These are phyloP conservation scores for Russula compacta DNA, from an alignment of 768 basidiomycete species.

Conservation along the genomic window DNA sequence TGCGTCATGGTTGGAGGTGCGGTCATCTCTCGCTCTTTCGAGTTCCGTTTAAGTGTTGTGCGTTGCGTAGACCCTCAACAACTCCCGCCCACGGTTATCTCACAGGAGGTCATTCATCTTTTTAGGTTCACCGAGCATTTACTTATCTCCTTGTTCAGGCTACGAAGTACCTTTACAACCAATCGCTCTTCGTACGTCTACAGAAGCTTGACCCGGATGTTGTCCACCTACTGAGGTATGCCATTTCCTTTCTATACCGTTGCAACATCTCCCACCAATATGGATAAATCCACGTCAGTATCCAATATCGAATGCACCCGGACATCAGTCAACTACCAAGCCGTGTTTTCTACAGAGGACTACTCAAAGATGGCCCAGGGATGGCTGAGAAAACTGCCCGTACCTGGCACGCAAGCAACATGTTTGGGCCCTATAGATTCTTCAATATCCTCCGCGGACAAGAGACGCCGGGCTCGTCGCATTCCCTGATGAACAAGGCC, in stretches of 20 bases:
- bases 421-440: slow-evolving; percentile 84
- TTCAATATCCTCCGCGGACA: slow-evolving; percentile 66
- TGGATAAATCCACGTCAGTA: slow-evolving; percentile 40
- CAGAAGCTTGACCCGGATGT: slow-evolving; percentile 72
- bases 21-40: slow-evolving; percentile 4
- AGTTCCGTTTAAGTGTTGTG: background rate
- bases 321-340: slow-evolving; percentile 89
- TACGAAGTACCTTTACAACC: slow-evolving; percentile 66
- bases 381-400: slow-evolving; percentile 79
- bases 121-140: slow-evolving; percentile 13
- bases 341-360: slow-evolving; percentile 73
- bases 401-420: slow-evolving; percentile 74
- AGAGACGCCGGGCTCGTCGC: slow-evolving; percentile 52
- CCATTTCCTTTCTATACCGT: background rate
- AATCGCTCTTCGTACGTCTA: slow-evolving; percentile 87
- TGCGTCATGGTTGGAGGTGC: slow-evolving; percentile 91
- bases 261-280: background rate
- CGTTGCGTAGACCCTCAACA: slow-evolving; percentile 68
- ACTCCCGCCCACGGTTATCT: slow-evolving; percentile 87
- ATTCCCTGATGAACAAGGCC: slow-evolving; percentile 64
- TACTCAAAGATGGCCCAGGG: slow-evolving; percentile 75
- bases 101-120: slow-evolving; percentile 39
- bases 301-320: slow-evolving; percentile 99
- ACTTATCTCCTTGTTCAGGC: slow-evolving; percentile 36
- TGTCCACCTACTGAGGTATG: slow-evolving; percentile 83